Conservation (phyloP, 306 rosid genomes). For the Malus asiatica region DNA sequence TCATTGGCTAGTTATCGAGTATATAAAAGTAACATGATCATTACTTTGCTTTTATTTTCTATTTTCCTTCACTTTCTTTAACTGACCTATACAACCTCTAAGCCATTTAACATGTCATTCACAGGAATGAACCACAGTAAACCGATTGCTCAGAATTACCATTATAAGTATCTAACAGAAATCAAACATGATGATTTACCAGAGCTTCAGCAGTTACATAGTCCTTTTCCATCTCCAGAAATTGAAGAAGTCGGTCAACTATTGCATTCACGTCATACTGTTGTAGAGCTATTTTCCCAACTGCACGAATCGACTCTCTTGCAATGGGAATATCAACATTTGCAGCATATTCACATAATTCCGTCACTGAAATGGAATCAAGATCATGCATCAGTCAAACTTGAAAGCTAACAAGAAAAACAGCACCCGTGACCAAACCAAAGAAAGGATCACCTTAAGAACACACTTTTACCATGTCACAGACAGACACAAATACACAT, state of each 20-base stretch:
- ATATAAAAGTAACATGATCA: neutral
- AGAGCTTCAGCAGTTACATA: conserved; percentile 97
- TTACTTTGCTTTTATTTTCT: neutral
- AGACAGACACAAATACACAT: too few species aligned
- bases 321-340: conserved; percentile 99
- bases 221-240: conserved; percentile 99
- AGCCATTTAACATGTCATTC: neutral
- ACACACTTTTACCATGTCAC: conserved; percentile 10
- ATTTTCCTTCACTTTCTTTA: neutral
- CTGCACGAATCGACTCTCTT: conserved; percentile 98
- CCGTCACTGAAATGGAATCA: conserved; percentile 70
- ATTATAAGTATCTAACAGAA: neutral
- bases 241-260: conserved; percentile 96
- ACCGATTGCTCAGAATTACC: conserved; percentile 11
- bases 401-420: conserved; percentile 7
- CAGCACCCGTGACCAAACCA: conserved; percentile 4
- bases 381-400: conserved; percentile 25
- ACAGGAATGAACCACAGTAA: conserved; percentile 1
- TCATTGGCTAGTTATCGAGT: conserved; percentile 10
- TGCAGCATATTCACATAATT: conserved; percentile 98
- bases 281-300: conserved; percentile 96
- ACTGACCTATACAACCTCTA: neutral
- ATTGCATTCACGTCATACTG: conserved; percentile 99
- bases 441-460: conserved; percentile 10
- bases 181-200: conserved; percentile 41